phyloP scores from a whole-genome alignment of 257 asterid species.

The Pogostemon cablin region DNA sequence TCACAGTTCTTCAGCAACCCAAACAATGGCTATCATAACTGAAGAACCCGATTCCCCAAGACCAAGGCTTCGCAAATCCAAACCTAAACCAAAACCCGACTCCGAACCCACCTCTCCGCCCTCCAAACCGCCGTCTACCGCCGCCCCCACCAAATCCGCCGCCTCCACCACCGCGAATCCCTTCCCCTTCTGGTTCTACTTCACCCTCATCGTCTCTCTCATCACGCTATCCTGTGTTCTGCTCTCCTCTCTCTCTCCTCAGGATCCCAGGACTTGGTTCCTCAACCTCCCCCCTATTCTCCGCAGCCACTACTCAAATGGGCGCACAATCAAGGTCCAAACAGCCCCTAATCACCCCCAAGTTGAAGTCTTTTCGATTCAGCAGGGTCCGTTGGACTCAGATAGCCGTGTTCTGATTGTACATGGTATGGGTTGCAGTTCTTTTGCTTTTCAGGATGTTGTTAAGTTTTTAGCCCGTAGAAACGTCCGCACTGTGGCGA shows the following conservation, averaged over 20 bases:
- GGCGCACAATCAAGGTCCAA: constrained; percentile 79
- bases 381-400: constrained; percentile 57
- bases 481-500: constrained; percentile 64
- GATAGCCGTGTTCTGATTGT: constrained; percentile 61
- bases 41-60: constrained; percentile 60
- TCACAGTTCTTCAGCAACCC: background rate
- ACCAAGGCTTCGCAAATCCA: constrained; percentile 43
- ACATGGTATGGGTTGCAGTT: constrained; percentile 83
- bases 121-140: constrained; percentile 36
- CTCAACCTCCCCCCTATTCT: constrained; percentile 64
- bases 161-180: constrained; percentile 48
- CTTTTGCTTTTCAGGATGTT: constrained; percentile 62
- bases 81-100: constrained; percentile 22
- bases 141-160: constrained; percentile 37
- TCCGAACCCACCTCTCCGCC: constrained; percentile 41
- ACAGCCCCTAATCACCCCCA: constrained; percentile 63
- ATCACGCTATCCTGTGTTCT: constrained; percentile 49
- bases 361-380: constrained; percentile 74
- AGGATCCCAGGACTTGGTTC: constrained; percentile 84
- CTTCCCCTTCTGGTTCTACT: constrained; percentile 82
- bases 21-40: constrained; percentile 66
- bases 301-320: constrained; percentile 71
- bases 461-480: constrained; percentile 51
- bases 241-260: constrained; percentile 58
- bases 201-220: constrained; percentile 60